Percentiles rank a stretch among this genome's conserved stretches.
phyloP scores from a whole-genome alignment of 257 asterid species.

The Ballota nigra region DNA sequence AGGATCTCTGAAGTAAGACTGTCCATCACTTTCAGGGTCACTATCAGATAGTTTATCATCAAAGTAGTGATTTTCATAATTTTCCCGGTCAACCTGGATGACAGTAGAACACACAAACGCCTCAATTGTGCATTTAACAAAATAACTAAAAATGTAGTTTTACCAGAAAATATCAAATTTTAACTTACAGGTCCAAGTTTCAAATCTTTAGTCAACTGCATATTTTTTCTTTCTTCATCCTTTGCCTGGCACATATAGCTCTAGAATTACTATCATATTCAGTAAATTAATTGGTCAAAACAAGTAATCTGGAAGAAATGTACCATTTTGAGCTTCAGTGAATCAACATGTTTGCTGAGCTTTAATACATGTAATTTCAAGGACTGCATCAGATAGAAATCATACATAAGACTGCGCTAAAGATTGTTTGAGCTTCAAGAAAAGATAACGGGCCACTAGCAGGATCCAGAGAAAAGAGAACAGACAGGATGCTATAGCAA shows the following conservation, averaged over 20 bases:
- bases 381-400: constrained; percentile 66
- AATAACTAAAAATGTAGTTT: background rate
- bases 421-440: constrained; percentile 25
- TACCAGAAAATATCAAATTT: constrained; percentile 11
- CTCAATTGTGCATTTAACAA: constrained; percentile 18
- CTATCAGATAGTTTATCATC: constrained; percentile 24
- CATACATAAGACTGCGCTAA: constrained; percentile 22
- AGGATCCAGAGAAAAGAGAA: constrained; percentile 4
- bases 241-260: constrained; percentile 46
- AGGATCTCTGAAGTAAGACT: constrained; percentile 24
- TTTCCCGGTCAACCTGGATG: constrained; percentile 44
- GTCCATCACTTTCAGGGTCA: constrained; percentile 20
- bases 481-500: background rate
- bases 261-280: constrained; percentile 15
- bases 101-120: constrained; percentile 20
- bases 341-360: constrained; percentile 70
- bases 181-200: constrained; percentile 48
- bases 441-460: background rate
- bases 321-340: constrained; percentile 77
- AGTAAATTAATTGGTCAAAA: constrained; percentile 16
- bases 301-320: constrained; percentile 17
- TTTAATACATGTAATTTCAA: constrained; percentile 80
- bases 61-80: constrained; percentile 20
- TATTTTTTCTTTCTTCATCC: constrained; percentile 33
- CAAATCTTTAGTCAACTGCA: constrained; percentile 29